Evolutionary conservation across 148 eudicot species (phyloP), one percentile per base, ranked within the genome.

Genomic region (Cornus kousa): DNA sequence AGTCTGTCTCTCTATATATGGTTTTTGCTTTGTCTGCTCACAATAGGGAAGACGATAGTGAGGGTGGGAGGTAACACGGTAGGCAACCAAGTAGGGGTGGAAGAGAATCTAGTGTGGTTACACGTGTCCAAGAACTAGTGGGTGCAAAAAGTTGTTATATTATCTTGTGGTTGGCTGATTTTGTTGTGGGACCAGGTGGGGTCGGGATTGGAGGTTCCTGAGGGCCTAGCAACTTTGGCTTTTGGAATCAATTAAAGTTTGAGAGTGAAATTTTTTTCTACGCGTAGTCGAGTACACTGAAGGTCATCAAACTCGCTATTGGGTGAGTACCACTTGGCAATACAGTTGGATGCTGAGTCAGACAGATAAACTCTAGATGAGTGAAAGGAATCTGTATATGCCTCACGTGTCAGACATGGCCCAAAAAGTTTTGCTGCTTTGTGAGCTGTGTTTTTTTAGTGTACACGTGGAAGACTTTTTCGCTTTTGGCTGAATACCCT

Each of bases 91-190:
- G 80, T 75, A 76, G 85, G 72, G 83, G 67, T 31, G 70, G 79
- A 70, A 60, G 84, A 79, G 85, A 87, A 88, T 87, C 86, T 74
- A 57, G 14, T 35, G 75, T n/a, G 37, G 14, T 40, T 81, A 88
- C 98, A 94, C 89, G 88, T 89, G 93, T 90, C 37, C 78, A 7
- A 8, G 17, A 80, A 71, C 4, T 72, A 74, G 82, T 90, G 93
- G 94, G 72, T 64, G 28, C 8, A 35, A 79, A 74, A 83, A 79
- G 86, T 77, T 17, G 87, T 81, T 73, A 59, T 37, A 67, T 80
- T 79, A 87, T 78, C 82, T 88, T 85, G 91, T 92, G 89, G 94
- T 80, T 88, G 86, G 84, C 76, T 80, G 80, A 55, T 60, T 46
- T 70, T 77, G 76, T 68, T 67, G 81, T 53, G 65, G 79, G 78